Base-by-base conservation (phyloP, 78 protist species). In the Dictyostelium citrinum region DNA sequence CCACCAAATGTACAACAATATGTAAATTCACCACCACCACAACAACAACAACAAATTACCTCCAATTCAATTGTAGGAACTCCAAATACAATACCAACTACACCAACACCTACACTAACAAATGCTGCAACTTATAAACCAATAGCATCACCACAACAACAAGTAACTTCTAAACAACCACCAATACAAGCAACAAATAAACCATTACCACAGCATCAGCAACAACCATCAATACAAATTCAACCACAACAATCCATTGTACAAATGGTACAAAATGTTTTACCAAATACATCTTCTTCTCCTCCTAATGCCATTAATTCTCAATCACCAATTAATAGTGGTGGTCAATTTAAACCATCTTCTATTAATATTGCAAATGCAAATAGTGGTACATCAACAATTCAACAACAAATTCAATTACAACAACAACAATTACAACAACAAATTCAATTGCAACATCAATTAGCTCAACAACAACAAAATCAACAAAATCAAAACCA, bases 401-500 rank as follows among this genome's bases (percentile, higher is more conserved):
- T 80, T 58, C 74, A 58, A 60, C 46, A 27, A 81, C 86, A 81
- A 81, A 68, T 31, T 51, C 76, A 68, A 81, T 27, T 70, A 81
- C 90, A 82, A 41, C 90, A 20, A 60, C 45, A 37, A 41, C 31
- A n/a, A 8, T n/a, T 55, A 33, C 72, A 27, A 79, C 60, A 79
- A 79, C 84, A 45, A 55, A 9, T 35, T 29, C 31, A n/a, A 55
- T 3, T 11, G 0, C 46, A n/a, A 33, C 84, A n/a, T 58, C 49
- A 31, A 58, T 68, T 49, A 24, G 43, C 43, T 11, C 75, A 64
- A 43, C 55, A 45, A 49, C 71, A 55, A 58, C 45, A 24, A 61
- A 74, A 81, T 31, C 37, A 27, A 33, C 74, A 58, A 81, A 24
- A 37, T 58, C 79, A 68, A 41, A 79, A 20, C 37, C n/a, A 39